phyloP scores from a whole-genome alignment of 495 filamentous ascomycete genomes.

The Penicillium silybi region DNA sequence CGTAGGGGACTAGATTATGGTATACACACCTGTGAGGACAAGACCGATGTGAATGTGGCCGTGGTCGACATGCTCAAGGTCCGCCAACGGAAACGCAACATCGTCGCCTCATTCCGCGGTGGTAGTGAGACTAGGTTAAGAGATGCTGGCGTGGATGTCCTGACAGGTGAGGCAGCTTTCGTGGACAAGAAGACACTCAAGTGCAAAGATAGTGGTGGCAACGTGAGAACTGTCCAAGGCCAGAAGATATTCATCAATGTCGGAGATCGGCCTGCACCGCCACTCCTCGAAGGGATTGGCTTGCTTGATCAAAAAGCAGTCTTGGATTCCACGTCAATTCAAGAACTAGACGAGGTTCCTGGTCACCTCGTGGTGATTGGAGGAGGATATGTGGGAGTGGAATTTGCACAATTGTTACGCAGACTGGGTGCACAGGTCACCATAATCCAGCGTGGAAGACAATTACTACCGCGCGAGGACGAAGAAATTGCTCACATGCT shows the following conservation, averaged over 20 bases:
- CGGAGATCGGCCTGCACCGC: constrained; percentile 39
- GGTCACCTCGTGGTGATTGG: constrained; percentile 47
- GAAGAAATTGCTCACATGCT: too few species aligned
- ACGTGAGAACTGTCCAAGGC: constrained; percentile 14
- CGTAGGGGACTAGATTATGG: constrained; percentile 43
- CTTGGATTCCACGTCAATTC: constrained; percentile 14
- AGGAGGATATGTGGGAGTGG: constrained; percentile 48
- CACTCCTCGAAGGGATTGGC: constrained; percentile 29
- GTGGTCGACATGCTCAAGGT: constrained; percentile 43
- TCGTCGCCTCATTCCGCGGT: constrained; percentile 44
- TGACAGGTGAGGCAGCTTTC: constrained; percentile 42
- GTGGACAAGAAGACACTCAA: constrained; percentile 25
- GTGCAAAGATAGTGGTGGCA: too few species aligned
- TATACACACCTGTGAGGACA: constrained; percentile 19
- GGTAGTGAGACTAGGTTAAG: constrained; percentile 36
- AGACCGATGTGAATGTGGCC: constrained; percentile 12
- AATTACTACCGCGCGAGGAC: constrained; percentile 32
- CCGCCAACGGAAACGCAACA: constrained; percentile 49
- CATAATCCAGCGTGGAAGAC: constrained; percentile 37
- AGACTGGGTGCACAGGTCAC: constrained; percentile 44
- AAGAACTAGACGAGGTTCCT: constrained; percentile 13
- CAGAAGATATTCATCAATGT: constrained; percentile 46
- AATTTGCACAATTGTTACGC: constrained; percentile 49
- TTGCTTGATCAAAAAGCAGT: constrained; percentile 47
- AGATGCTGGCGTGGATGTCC: constrained; percentile 40